Base-by-base conservation (phyloP, 2,329 filamentous ascomycete genomes). In the Colletotrichum higginsianum region DNA sequence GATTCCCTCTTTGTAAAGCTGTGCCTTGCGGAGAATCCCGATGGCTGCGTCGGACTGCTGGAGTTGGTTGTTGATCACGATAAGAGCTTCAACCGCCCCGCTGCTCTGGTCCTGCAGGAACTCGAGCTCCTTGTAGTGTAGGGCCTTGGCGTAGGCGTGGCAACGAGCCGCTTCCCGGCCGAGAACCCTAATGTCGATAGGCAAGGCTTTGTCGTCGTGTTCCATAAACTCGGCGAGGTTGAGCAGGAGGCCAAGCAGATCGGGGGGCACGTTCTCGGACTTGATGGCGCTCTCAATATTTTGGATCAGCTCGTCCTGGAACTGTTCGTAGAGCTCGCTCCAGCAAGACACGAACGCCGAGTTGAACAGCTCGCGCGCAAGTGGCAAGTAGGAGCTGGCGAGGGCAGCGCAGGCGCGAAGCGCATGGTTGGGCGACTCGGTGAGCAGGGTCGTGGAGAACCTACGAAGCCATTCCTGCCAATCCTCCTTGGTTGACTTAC, bases 151-250 rank as follows among this genome's bases (percentile, higher is more conserved):
- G 79, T 97, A 99, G 5, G 96, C 97, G 81, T 99, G 96, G 76
- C 97, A 99, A 77, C 97, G 96, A 23, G 94, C 96, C 60, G 96
- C 96, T 80, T 98, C 97, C 79, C 96, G 93, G 42, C 97, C 97
- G 13, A 99, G 88, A 12, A 96, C 95, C 60, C 96, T 89, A 74
- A 99, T 98, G 79, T 99, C 97, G 74, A 99, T 99, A 2, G 96
- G 96, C 63, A 99, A 85, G 16, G 97, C 96, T 82, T 99, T 99
- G 81, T 99, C 96, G 77, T 99, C 97, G 78, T 99, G 96, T 80
- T 99, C 96, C 96, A 99, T 99, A 81, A 99, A 99, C 80, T 99
- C 96, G 26, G 96, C 96, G 61, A 99, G 88, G 78, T 99, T 99
- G 60, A 99, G 90, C 38, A 99, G 86, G 61, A 98, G 92, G 72